phyloP scores from a whole-genome alignment of 2,329 filamentous ascomycete species.

The Calonectria hawksworthii region DNA sequence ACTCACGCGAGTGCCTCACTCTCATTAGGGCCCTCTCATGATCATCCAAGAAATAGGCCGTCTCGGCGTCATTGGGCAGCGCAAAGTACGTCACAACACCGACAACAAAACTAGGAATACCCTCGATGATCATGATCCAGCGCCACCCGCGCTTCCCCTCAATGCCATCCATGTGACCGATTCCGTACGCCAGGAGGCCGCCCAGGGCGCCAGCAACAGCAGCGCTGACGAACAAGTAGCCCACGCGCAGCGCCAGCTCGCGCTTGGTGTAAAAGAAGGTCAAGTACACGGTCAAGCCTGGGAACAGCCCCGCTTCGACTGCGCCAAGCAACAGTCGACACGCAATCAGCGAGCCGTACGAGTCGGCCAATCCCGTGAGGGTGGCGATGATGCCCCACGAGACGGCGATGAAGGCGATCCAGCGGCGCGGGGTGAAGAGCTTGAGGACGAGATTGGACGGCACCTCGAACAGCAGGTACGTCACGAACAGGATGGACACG shows the following conservation, averaged over 20 bases:
- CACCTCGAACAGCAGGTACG: constrained; percentile 73
- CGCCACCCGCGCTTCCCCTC: constrained; percentile 77
- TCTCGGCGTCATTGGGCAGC: constrained; percentile 58
- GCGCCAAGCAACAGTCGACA: constrained; percentile 77
- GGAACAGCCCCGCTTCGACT: constrained; percentile 79
- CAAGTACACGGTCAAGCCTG: constrained; percentile 77
- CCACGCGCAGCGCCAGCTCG: constrained; percentile 79
- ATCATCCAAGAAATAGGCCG: constrained; percentile 71
- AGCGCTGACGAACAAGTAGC: constrained; percentile 79
- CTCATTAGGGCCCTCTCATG: constrained; percentile 77
- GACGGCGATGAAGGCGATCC: constrained; percentile 74
- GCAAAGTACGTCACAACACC: constrained; percentile 52
- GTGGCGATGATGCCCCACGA: constrained; percentile 79
- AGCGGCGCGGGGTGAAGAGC: constrained; percentile 72
- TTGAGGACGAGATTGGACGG: constrained; percentile 76
- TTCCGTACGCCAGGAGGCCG: constrained; percentile 80
- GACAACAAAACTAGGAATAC: constrained; percentile 57
- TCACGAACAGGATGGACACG: constrained; percentile 77
- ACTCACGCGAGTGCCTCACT: constrained; percentile 53
- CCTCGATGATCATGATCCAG: constrained; percentile 75
- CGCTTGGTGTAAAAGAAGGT: constrained; percentile 83
- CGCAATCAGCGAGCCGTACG: constrained; percentile 75
- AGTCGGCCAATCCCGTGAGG: constrained; percentile 76
- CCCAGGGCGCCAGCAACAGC: constrained; percentile 80
- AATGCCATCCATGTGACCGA: constrained; percentile 79